phyloP scores from a whole-genome alignment of 2,329 filamentous ascomycete species.

The Septoria linicola region DNA sequence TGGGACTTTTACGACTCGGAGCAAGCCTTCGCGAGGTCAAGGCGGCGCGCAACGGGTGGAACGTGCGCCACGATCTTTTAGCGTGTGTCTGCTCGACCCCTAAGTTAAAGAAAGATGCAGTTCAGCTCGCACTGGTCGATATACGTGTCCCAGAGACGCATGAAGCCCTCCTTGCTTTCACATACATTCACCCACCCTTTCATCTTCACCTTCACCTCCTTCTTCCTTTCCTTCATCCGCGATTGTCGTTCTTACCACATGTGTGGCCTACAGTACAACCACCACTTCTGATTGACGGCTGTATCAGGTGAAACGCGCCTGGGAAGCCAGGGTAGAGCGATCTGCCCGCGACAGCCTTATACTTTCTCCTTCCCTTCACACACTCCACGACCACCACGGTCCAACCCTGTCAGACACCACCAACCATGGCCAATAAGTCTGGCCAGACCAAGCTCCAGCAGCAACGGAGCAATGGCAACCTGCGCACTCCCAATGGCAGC shows the following conservation, averaged over 20 bases:
- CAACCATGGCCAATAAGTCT: conserved; percentile 26
- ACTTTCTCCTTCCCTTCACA: not conserved
- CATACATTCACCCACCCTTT: no score
- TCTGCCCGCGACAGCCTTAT: not conserved
- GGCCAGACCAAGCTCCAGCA: conserved; percentile 20
- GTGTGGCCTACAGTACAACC: not conserved
- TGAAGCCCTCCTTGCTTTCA: not conserved
- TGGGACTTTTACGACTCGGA: no score
- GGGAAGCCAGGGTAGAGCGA: not conserved
- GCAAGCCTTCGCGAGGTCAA: no score
- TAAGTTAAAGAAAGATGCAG: no score
- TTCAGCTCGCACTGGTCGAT: not conserved
- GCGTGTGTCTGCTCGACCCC: no score
- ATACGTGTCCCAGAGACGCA: not conserved
- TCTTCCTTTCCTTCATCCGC: not conserved
- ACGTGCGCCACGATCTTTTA: no score
- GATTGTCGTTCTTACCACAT: not conserved
- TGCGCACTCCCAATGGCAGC: conserved; percentile 21
- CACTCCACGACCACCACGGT: not conserved
- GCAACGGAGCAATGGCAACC: conserved; percentile 16
- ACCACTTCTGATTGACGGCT: not conserved
- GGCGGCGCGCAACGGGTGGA: no score
- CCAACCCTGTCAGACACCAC: not conserved
- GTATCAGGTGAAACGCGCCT: not conserved
- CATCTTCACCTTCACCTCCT: not conserved